Evolutionary conservation across 192 early-diverging fungal species (phyloP).

Genomic region (Entomortierella chlamydospora): DNA sequence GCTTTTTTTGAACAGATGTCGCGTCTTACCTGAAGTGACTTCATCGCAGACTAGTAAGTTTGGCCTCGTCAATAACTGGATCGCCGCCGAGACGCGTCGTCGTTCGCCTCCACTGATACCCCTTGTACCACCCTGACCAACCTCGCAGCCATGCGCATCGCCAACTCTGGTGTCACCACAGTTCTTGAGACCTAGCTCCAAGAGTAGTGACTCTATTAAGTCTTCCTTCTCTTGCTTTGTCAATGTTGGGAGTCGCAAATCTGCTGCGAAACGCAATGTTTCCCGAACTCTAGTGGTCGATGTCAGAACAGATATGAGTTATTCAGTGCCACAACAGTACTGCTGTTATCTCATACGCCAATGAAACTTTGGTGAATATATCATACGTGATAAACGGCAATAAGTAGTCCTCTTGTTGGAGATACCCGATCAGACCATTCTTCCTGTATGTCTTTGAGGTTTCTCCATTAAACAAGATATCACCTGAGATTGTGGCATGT

Average conservation of each 20-base stretch:
- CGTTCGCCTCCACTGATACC: constrained; percentile 82
- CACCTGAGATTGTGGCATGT: constrained; percentile 56
- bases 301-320: no score
- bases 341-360: no score
- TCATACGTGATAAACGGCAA: constrained; percentile 55
- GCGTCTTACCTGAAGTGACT: constrained; percentile 73
- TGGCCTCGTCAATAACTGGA: constrained; percentile 76
- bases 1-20: no score
- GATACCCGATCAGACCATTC: constrained; percentile 47
- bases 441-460: constrained; percentile 53
- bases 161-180: constrained; percentile 76
- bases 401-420: constrained; percentile 49
- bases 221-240: constrained; percentile 51
- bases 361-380: no score
- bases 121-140: constrained; percentile 58
- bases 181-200: constrained; percentile 73
- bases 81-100: constrained; percentile 78
- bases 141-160: constrained; percentile 56
- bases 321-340: no score
- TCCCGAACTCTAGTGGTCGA: constrained; percentile 88
- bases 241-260: constrained; percentile 58
- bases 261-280: constrained; percentile 76
- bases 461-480: constrained; percentile 59
- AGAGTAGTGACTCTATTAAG: constrained; percentile 67
- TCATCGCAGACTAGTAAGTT: constrained; percentile 79